Base-by-base conservation (phyloP, 2,329 filamentous ascomycete species). In the Rhynchosporium graminicola region DNA sequence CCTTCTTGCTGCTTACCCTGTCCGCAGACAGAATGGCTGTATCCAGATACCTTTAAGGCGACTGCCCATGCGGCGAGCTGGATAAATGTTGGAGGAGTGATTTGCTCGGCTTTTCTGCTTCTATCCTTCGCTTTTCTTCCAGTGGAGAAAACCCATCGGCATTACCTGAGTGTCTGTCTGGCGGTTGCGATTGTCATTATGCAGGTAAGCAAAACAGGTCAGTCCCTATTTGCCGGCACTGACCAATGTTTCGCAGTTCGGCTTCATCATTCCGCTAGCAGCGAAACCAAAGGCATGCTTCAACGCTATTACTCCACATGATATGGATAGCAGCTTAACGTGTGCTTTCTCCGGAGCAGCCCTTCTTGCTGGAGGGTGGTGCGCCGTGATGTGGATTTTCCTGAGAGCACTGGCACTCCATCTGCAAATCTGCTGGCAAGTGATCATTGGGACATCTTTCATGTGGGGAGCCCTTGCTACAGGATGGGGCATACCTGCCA, bases 371-470 rank as follows among this genome's bases (percentile, higher is more conserved):
- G 95, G 95, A 59, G 95, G 93, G 48, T 91, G 93, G 83, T 84
- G 86, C 36, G 90, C 88, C 51, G 86, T 92, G 38, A 87, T 96
- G 76, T 99, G 95, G 94, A 86, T 93, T 67, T 96, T 97, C 74
- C 83, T 97, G 64, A 87, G 95, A 66, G 90, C 94, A 0, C 78
- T 98, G 40, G 96, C 92, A 4, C 88, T 99, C 70, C 95, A 99
- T 76, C 86, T 99, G 31, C 95, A 98, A 76, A 97, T 99, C 67
- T 97, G 93, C 80, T 99, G 95, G 95, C 92, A 98, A 75, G 83
- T 96, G 40, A 87, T 94, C 7, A 90, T 96, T 3, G 95, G 95
- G 45, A 85, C 87, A 50, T 90, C 84, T 71, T 98, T 97, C 77
- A 97, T 97, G 86, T 92, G 91, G 80, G 84, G 85, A 67, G 87